These are phyloP conservation scores for Bremia lactucae DNA, from an alignment of 352 stramenopile species.

Conservation along the genomic window DNA sequence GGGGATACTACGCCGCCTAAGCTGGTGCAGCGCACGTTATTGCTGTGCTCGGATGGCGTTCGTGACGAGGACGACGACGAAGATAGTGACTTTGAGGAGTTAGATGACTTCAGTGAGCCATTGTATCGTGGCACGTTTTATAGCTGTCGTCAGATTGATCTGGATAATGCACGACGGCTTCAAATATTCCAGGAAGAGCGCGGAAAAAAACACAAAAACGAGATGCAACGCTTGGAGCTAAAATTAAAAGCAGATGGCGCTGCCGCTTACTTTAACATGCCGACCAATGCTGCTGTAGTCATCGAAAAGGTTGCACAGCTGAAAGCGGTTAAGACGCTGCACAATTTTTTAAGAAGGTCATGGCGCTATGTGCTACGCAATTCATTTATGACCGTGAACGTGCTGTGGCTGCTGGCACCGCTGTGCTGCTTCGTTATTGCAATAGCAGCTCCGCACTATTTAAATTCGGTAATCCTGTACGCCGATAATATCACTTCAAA, in stretches of 20 bases:
- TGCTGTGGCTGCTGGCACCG: slow-evolving; percentile 60
- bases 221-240: slow-evolving; percentile 20
- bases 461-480: slow-evolving; percentile 57
- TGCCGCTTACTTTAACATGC: slow-evolving; percentile 21
- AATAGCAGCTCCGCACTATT: slow-evolving; percentile 57
- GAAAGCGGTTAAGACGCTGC: slow-evolving; percentile 16
- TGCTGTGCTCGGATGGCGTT: slow-evolving; percentile 30
- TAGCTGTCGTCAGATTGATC: slow-evolving; percentile 6
- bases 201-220: slow-evolving; percentile 15
- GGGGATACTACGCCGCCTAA: no score
- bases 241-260: slow-evolving; percentile 22
- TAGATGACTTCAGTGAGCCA: slow-evolving; percentile 22
- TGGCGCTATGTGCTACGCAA: slow-evolving; percentile 51
- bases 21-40: slow-evolving; percentile 51
- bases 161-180: slow-evolving; percentile 21
- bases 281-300: neutral
- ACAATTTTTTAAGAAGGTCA: slow-evolving; percentile 21
- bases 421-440: slow-evolving; percentile 61
- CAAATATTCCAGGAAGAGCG: slow-evolving; percentile 14
- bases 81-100: slow-evolving; percentile 28
- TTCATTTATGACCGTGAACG: slow-evolving; percentile 65
- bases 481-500: slow-evolving; percentile 50
- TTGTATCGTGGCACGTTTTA: slow-evolving; percentile 21
- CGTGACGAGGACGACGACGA: slow-evolving; percentile 35
- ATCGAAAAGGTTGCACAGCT: slow-evolving; percentile 11